Base-by-base conservation (phyloP, 805 yeast genomes). In the Candida xiaguanensis region DNA sequence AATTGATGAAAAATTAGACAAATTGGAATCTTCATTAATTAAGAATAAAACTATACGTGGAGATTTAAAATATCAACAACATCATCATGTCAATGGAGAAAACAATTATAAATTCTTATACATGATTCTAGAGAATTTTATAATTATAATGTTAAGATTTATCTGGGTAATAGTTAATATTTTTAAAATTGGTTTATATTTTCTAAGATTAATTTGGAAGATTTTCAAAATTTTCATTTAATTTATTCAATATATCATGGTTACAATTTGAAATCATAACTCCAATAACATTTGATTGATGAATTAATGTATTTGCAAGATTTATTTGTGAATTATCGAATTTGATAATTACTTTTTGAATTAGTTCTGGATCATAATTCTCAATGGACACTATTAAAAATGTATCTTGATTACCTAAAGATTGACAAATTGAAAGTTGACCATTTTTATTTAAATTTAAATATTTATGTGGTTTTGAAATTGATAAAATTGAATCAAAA, bases 111-210 rank as follows among this genome's bases (percentile, higher is more conserved):
- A 55, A 36, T 42, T 64, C 8, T 47, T 71, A 3, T 80, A 79
- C 51, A 61, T 61, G 47, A 32, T 60, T 4, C 51, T 78, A 39
- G 86, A 80, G 44, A 75, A 73, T 41, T 34, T 64, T 12, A 78
- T 80, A 31, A 82, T 78, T 14, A 47, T 76, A 1, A 18, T 69
- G 3, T 58, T 80, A 19, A 72, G 82, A 64, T 40, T 70, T 3
- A 59, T 77, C n/a, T 80, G 86, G 86, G 59, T 77, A 3, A 54
- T 74, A 6, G 82, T 74, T 29, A 77, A 71, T 33, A 38, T 72
- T 12, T 73, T 71, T 53, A 62, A 75, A 43, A 34, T 63, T 8
- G 22, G 65, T 13, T 58, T 56, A 42, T 36, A 40, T 6, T 30
- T 58, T 2, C 20, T 61, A 6, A 46, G 38, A 44, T 11, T 61